Evolutionary conservation across 1,284 basidiomycete species (phyloP).

Genomic region (Irpex sp.): DNA sequence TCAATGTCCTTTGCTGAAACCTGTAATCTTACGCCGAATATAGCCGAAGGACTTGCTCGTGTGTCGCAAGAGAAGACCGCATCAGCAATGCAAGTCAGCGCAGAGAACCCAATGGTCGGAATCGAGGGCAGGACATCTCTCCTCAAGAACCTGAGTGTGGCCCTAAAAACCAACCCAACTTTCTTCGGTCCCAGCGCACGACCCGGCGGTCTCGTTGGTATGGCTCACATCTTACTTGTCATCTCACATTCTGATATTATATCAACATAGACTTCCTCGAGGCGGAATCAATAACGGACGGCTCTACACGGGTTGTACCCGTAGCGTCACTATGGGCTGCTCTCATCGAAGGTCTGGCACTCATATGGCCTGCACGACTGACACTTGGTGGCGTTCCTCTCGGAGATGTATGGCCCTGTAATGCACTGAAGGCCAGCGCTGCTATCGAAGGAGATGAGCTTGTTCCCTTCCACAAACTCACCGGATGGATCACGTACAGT

Average conservation of each 20-base stretch:
- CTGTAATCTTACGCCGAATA: neutral
- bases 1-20: neutral
- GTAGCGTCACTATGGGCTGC: conserved; percentile 77
- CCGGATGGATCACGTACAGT: conserved; percentile 90
- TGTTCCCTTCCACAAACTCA: conserved; percentile 95
- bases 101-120: conserved; percentile 85
- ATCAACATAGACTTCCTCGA: conserved; percentile 64
- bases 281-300: conserved; percentile 41
- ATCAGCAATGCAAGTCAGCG: conserved; percentile 77
- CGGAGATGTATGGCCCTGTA: conserved; percentile 90
- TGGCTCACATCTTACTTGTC: conserved; percentile 14
- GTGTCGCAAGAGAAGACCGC: conserved; percentile 65
- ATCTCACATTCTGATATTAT: neutral
- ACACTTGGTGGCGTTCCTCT: conserved; percentile 63
- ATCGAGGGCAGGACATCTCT: conserved; percentile 84
- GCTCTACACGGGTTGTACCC: conserved; percentile 44
- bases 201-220: conserved; percentile 82
- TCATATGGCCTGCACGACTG: conserved; percentile 88
- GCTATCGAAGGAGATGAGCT: conserved; percentile 58
- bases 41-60: conserved; percentile 70
- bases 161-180: conserved; percentile 58
- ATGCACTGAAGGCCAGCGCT: conserved; percentile 41
- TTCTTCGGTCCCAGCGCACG: conserved; percentile 73
- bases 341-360: conserved; percentile 79
- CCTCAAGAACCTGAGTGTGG: conserved; percentile 68